Evolutionary conservation across 2,329 filamentous ascomycete species (phyloP), one percentile per base, ranked within the genome.

Genomic region (Hansfordia pulvinata): DNA sequence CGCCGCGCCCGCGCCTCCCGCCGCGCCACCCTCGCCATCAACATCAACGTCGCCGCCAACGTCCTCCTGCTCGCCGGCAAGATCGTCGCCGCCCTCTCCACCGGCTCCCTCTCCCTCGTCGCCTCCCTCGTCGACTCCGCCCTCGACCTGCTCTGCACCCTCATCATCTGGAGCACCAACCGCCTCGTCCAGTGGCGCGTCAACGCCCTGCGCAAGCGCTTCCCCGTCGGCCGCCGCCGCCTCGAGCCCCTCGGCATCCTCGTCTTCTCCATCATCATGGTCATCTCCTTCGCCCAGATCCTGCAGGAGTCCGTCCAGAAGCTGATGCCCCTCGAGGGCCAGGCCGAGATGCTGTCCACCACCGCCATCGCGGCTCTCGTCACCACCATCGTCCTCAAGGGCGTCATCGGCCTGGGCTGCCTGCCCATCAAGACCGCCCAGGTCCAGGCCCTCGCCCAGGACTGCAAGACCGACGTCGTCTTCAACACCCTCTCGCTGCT

Each of bases 401-500:
- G 67, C 2, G 56, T 64, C 7, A 72, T 74, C 28, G 69, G 70
- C 53, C 46, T 75, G 10, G 68, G 64, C 22, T 75, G 70, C 39
- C 54, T 62, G 3, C 52, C 57, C 4, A 63, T 76, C 36, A 72
- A 74, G 37, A 75, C 70, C 3, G 73, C 69, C 0, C 69, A 74
- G 39, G 70, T 76, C 0, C 69, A 74, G 35, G 70, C 70, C 0
- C 49, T 79, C 5, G 69, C 63, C 0, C 69, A 74, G 41, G 69
- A 76, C 39, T 74, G 69, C 44, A 70, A 73, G 43, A 70, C 66
- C 0, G 70, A 76, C 33, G 69, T 76, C 11, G 57, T 70, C 36
- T 76, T 76, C 52, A 76, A 76, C 42, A 68, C 69, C 0, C 57
- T 74, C 6, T 73, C 68, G 10, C 60, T 76, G 2, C 53, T 72